Evolutionary conservation across 164 flowering plant species (phyloP).

Genomic region (Magnolia kwangsiensis): DNA sequence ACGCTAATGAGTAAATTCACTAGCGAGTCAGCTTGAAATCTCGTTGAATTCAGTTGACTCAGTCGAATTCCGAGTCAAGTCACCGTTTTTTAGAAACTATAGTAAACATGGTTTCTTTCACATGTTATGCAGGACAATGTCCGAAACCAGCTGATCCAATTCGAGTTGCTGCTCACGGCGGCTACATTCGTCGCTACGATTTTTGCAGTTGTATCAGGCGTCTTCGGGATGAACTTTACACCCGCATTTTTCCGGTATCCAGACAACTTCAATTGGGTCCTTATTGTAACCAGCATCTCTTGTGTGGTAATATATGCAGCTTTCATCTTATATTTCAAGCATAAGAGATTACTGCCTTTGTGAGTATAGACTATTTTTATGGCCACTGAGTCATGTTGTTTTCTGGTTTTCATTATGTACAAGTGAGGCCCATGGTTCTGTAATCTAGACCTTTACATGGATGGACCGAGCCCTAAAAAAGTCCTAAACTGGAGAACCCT

Average conservation of each 20-base stretch:
- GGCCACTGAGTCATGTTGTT: too few relatives aligned
- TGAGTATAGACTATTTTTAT: constrained; percentile 12
- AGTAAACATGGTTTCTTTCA: not conserved
- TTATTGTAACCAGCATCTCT: constrained; percentile 43
- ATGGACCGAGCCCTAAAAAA: too few relatives aligned
- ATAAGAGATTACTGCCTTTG: constrained; percentile 66
- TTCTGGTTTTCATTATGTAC: too few relatives aligned
- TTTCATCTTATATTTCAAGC: constrained; percentile 63
- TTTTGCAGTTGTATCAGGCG: constrained; percentile 82
- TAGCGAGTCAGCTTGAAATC: too few relatives aligned
- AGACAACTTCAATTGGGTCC: constrained; percentile 62
- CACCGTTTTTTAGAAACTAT: too few relatives aligned
- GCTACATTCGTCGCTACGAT: constrained; percentile 84
- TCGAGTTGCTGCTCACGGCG: constrained; percentile 83
- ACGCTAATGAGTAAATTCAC: too few relatives aligned
- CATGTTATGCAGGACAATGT: constrained; percentile 67
- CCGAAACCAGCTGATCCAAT: constrained; percentile 89
- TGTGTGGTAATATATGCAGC: constrained; percentile 47
- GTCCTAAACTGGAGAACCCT: too few relatives aligned
- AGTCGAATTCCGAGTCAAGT: too few relatives aligned
- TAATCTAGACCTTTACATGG: too few relatives aligned
- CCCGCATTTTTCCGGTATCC: constrained; percentile 47
- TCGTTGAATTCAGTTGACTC: too few relatives aligned
- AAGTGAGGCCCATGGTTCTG: too few relatives aligned
- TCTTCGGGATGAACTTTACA: constrained; percentile 90